A percentile compares a stretch with the other conserved stretches of the same genome.
These are phyloP conservation scores for Leccinum pellstonianum DNA, from an alignment of 768 basidiomycete species.

Conservation along the genomic window DNA sequence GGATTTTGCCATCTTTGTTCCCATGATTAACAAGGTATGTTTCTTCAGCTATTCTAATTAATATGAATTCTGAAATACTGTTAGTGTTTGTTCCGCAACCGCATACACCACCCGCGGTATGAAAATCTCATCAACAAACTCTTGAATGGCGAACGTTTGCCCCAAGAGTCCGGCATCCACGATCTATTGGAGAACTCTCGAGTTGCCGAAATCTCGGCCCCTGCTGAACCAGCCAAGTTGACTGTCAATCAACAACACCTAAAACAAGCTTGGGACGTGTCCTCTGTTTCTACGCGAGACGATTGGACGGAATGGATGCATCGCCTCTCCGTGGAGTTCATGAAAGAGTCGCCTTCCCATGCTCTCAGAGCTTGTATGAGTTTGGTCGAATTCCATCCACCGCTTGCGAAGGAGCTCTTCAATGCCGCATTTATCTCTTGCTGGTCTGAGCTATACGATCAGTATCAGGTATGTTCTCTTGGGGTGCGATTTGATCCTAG, in stretches of 20 bases:
- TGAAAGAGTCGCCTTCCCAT: conserved; percentile 97
- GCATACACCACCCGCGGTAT: conserved; percentile 78
- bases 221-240: conserved; percentile 84
- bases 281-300: conserved; percentile 68
- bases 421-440: conserved; percentile 98
- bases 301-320: conserved; percentile 98
- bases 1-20: conserved; percentile 97
- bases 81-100: conserved; percentile 74
- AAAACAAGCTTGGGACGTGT: conserved; percentile 94
- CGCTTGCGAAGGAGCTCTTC: conserved; percentile 91
- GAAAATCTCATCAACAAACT: conserved; percentile 87
- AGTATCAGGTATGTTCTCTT: conserved; percentile 72
- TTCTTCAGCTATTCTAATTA: not conserved
- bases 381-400: conserved; percentile 86
- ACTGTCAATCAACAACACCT: conserved; percentile 96
- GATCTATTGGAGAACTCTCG: conserved; percentile 69
- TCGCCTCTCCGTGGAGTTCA: conserved; percentile 87
- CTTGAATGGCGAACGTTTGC: conserved; percentile 87
- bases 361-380: conserved; percentile 97
- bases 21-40: conserved; percentile 89
- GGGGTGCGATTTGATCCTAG: not conserved
- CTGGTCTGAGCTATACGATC: conserved; percentile 93
- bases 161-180: conserved; percentile 75
- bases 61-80: conserved; percentile 1
- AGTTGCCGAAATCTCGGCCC: conserved; percentile 72